phyloP scores from a whole-genome alignment of 768 basidiomycete species.

The Cubamyces lactineus region DNA sequence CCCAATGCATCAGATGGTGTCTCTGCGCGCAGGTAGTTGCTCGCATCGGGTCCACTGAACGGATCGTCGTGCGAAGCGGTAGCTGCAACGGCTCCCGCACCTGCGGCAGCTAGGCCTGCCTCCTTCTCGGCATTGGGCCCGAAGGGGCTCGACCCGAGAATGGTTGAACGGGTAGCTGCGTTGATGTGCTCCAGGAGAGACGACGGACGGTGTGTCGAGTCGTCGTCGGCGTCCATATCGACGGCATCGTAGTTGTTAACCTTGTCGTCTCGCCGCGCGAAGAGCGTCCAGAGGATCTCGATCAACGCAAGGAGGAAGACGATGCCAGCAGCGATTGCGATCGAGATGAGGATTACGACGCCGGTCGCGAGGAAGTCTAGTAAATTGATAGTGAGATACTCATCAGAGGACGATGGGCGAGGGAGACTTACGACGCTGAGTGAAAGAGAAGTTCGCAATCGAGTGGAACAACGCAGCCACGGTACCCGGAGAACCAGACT shows the following conservation, averaged over 20 bases:
- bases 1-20: constrained; percentile 77
- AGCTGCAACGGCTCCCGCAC: constrained; percentile 21
- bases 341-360: constrained; percentile 94
- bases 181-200: constrained; percentile 91
- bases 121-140: constrained; percentile 54
- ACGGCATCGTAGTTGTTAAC: constrained; percentile 60
- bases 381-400: constrained; percentile 13
- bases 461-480: constrained; percentile 86
- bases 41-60: constrained; percentile 68
- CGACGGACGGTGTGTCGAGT: constrained; percentile 75
- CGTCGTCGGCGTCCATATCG: constrained; percentile 77
- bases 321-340: constrained; percentile 94
- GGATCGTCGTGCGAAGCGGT: constrained; percentile 48
- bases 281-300: constrained; percentile 88
- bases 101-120: constrained; percentile 42
- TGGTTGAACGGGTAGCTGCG: constrained; percentile 83
- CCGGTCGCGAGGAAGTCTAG: constrained; percentile 88
- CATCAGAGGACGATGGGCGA: neutral
- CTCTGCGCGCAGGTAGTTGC: constrained; percentile 78
- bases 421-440: constrained; percentile 59
- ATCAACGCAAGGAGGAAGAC: constrained; percentile 85
- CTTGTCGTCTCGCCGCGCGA: constrained; percentile 79
- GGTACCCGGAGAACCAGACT: constrained; percentile 68
- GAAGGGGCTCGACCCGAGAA: constrained; percentile 58
- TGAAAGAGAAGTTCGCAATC: constrained; percentile 75